phyloP scores from a whole-genome alignment of 129 eudicot genomes.

The Arctium minus region DNA sequence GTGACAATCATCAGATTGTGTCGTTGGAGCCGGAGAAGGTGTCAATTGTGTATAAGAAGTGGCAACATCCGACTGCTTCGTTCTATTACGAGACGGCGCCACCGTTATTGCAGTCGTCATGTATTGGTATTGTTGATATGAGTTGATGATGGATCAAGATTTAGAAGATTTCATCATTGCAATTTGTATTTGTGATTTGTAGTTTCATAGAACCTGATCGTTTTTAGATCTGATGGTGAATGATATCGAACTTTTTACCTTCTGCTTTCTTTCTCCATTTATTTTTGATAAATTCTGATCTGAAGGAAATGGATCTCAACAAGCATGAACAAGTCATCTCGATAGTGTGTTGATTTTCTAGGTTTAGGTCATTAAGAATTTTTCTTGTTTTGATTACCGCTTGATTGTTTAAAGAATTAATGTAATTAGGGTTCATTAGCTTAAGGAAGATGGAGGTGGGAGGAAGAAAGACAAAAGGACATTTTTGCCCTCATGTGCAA shows the following conservation, averaged over 20 bases:
- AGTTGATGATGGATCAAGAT: constrained; percentile 22
- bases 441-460: too few species aligned
- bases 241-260: not conserved
- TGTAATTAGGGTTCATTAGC: too few species aligned
- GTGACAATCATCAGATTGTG: constrained; percentile 7
- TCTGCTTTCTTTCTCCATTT: not conserved
- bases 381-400: not conserved
- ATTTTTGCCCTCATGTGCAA: too few species aligned
- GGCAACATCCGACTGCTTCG: constrained; percentile 96
- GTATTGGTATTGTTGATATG: constrained; percentile 35
- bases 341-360: not conserved
- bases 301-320: not conserved
- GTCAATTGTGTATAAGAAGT: constrained; percentile 54
- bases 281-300: constrained; percentile 3
- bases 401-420: not conserved
- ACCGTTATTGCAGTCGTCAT: constrained; percentile 52
- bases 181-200: not conserved
- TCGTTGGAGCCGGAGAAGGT: constrained; percentile 39
- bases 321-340: not conserved
- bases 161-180: constrained; percentile 11
- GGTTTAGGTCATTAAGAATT: not conserved
- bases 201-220: constrained; percentile 22
- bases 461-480: too few species aligned
- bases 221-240: constrained; percentile 28
- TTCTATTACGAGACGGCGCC: constrained; percentile 70